A percentile compares a stretch with the other conserved stretches of the same genome.
Conservation (phyloP, 2,329 filamentous ascomycete species). For the Penicillium sp. region DNA sequence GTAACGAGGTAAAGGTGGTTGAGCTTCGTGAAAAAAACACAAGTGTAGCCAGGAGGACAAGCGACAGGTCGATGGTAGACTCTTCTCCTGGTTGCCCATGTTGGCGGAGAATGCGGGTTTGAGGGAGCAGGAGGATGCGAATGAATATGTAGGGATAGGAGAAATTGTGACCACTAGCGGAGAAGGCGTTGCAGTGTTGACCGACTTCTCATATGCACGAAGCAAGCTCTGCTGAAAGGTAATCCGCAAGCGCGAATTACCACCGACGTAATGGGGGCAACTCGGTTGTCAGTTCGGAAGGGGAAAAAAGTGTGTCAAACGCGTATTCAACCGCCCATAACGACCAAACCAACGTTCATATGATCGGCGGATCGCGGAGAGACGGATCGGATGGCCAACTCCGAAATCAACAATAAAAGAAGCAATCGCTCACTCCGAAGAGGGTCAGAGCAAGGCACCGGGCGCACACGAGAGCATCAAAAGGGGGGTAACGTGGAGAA, state of each 20-base stretch:
- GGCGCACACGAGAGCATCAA: constrained; percentile 3
- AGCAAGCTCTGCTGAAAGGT: too few relatives aligned
- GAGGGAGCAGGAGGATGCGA: background rate
- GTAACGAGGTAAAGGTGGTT: too few relatives aligned
- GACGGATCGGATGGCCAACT: constrained; percentile 21
- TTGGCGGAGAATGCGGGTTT: background rate
- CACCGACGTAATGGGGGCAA: too few relatives aligned
- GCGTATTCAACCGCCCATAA: too few relatives aligned
- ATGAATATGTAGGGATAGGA: constrained; percentile 11
- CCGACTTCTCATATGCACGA: background rate
- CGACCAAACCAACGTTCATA: too few relatives aligned
- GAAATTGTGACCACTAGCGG: background rate
- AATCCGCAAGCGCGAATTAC: too few relatives aligned
- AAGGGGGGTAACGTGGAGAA: constrained; percentile 1
- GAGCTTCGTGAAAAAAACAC: too few relatives aligned
- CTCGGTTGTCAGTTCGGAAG: too few relatives aligned
- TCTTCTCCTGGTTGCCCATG: too few relatives aligned
- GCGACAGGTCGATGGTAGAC: background rate
- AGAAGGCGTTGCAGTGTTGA: constrained; percentile 1
- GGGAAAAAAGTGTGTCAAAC: too few relatives aligned
- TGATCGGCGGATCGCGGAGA: too few relatives aligned
- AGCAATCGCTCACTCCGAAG: constrained; percentile 23
- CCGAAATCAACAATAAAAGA: constrained; percentile 18
- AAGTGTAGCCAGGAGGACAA: background rate
- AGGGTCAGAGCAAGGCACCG: constrained; percentile 16